phyloP scores from a whole-genome alignment of 2,329 filamentous ascomycete species.

The Sphaerulina musiva region DNA sequence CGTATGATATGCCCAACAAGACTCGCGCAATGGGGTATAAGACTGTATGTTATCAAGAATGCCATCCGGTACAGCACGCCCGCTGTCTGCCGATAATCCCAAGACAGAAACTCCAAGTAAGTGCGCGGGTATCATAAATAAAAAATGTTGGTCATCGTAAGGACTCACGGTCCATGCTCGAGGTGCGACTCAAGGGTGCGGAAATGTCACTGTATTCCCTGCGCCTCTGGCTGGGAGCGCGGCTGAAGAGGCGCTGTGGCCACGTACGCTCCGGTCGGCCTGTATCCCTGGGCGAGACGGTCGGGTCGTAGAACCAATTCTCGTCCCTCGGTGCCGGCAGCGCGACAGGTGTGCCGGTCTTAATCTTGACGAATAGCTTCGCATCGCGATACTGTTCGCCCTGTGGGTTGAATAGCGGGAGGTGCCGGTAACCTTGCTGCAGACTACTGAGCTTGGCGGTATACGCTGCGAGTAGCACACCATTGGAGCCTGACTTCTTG shows the following conservation, averaged over 20 bases:
- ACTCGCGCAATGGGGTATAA: constrained; percentile 8
- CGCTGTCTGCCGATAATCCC: constrained; percentile 7
- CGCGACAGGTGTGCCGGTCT: constrained; percentile 45
- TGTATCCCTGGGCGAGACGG: constrained; percentile 28
- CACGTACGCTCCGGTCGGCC: constrained; percentile 34
- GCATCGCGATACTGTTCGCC: constrained; percentile 94
- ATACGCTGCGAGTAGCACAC: constrained; percentile 69
- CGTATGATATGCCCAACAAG: background rate
- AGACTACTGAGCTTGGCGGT: constrained; percentile 87
- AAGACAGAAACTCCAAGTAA: constrained; percentile 11
- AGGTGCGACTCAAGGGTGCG: constrained; percentile 30
- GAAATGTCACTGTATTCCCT: constrained; percentile 22
- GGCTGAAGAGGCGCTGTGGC: constrained; percentile 39
- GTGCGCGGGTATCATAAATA: constrained; percentile 10
- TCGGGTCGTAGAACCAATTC: constrained; percentile 22
- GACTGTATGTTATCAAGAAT: constrained; percentile 5
- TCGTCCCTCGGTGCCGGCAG: constrained; percentile 26
- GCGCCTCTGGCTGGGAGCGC: constrained; percentile 40
- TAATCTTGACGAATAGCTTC: constrained; percentile 84
- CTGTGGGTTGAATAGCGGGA: constrained; percentile 79
- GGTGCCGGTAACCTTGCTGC: constrained; percentile 84
- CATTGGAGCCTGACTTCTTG: constrained; percentile 55
- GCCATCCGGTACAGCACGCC: constrained; percentile 10
- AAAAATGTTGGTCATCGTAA: constrained; percentile 17
- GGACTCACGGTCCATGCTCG: constrained; percentile 32